Percentiles rank a stretch among this genome's conserved stretches.
These are phyloP conservation scores for Onygenales sp. DNA, from an alignment of 2,329 filamentous ascomycete species.

Conservation along the genomic window DNA sequence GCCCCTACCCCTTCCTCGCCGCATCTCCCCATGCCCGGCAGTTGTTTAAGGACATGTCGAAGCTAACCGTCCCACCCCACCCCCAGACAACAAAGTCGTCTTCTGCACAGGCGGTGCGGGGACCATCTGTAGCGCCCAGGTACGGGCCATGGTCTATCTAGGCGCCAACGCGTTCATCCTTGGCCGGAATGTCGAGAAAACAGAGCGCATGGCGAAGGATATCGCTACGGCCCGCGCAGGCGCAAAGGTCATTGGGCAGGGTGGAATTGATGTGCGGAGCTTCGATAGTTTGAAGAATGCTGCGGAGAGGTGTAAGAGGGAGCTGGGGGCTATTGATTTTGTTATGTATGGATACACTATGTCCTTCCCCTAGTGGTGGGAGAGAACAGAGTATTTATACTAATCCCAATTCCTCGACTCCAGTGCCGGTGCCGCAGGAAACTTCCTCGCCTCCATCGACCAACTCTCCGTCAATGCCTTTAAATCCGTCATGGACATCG, in stretches of 20 bases:
- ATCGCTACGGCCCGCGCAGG: constrained; percentile 71
- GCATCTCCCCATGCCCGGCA: not conserved
- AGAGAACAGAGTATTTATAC: not conserved
- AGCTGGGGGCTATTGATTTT: constrained; percentile 83
- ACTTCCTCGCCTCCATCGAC: constrained; percentile 81
- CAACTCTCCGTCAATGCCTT: constrained; percentile 81
- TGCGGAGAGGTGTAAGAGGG: constrained; percentile 67
- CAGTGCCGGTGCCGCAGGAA: constrained; percentile 88
- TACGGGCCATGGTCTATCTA: constrained; percentile 79
- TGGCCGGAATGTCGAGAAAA: constrained; percentile 82
- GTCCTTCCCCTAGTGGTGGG: not conserved
- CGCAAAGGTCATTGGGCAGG: constrained; percentile 78
- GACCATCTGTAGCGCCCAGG: constrained; percentile 88
- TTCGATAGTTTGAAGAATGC: constrained; percentile 60
- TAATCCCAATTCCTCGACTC: not conserved
- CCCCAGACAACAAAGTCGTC: constrained; percentile 69
- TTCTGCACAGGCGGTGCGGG: constrained; percentile 95
- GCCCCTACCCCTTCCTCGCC: not conserved
- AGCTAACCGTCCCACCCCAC: not conserved
- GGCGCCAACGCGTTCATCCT: constrained; percentile 92
- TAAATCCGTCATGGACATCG: constrained; percentile 93
- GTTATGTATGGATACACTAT: constrained; percentile 57
- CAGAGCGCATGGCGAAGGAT: constrained; percentile 66
- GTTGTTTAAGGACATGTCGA: constrained; percentile 7
- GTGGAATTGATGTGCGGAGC: constrained; percentile 63